Conservation (phyloP, 164 flowering plant genomes). For the Aristolochia californica region DNA sequence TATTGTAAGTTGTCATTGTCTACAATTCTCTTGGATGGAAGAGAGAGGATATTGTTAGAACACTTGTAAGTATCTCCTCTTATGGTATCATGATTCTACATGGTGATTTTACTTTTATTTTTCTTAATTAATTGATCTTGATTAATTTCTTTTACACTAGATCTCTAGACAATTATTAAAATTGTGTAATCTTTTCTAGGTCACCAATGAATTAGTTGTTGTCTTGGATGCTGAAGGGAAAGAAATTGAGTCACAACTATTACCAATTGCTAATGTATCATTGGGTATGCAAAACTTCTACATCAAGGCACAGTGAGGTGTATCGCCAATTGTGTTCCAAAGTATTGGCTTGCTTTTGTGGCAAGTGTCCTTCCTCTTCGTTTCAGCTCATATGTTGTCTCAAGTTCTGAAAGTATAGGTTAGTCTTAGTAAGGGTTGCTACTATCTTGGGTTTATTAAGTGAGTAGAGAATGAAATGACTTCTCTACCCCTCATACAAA, state of each 20-base stretch:
- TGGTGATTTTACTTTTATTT: not conserved
- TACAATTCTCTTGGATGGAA: slow-evolving; percentile 95
- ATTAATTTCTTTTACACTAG: not conserved
- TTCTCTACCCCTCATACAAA: no score
- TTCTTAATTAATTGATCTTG: not conserved
- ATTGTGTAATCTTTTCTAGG: no score
- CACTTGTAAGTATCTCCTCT: slow-evolving; percentile 56
- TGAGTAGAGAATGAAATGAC: no score
- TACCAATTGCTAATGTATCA: slow-evolving; percentile 40
- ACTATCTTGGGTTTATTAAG: no score
- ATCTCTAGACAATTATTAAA: no score
- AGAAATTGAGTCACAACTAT: slow-evolving; percentile 56
- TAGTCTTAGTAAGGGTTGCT: not conserved
- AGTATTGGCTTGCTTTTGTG: slow-evolving; percentile 70
- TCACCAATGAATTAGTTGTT: slow-evolving; percentile 33
- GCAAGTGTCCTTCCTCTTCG: slow-evolving; percentile 86
- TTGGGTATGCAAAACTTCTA: slow-evolving; percentile 36
- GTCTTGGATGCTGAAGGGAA: slow-evolving; percentile 63
- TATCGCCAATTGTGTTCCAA: slow-evolving; percentile 35
- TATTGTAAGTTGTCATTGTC: slow-evolving; percentile 51
- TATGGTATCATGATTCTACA: no score
- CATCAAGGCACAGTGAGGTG: slow-evolving; percentile 63
- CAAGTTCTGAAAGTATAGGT: slow-evolving; percentile 45
- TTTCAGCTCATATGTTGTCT: slow-evolving; percentile 61
- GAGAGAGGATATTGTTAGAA: slow-evolving; percentile 58